Evolutionary conservation across 495 filamentous ascomycete species (phyloP), one percentile per base, ranked within the genome.

Genomic region (Penicillium manginii): DNA sequence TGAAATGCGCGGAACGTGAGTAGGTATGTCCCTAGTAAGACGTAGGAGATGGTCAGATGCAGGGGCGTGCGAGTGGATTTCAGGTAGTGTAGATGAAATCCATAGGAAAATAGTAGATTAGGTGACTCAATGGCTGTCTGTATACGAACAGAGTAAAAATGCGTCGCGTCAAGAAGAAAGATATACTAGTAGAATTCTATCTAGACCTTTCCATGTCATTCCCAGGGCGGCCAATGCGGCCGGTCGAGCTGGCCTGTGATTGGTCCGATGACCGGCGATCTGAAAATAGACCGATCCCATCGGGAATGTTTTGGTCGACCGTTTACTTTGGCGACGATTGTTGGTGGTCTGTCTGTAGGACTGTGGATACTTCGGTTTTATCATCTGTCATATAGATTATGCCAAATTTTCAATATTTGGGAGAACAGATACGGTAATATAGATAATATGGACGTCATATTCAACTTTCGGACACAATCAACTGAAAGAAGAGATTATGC

Each of bases 161-260:
- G 21, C 12, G 11, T 26, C 22, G 10, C 26, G 12, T 47, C 26
- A 29, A 29, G 3, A 29, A 6, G 26, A 29, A 26, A 43, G 14
- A 43, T 43, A 43, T 43, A 43, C 40, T 43, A n/a, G n/a, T n/a
- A n/a, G 40, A n/a, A 9, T 39, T 0, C 17, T 17, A 4, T 19
- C 40, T 43, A 43, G 40, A 43, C n/a, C 15, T 17, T 43, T 43
- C 40, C 40, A 17, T 26, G 45, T 47, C 45, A 47, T 23, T n/a
- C 19, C 21, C 21, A 47, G 45, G 45, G 45, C 45, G 45, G 18
- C 3, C 7, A n/a, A 11, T 10, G 15, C 15, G 2, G 17, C n/a
- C 42, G 8, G 17, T 45, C 18, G 1, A 26, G 11, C 21, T 45
- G n/a, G n/a, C 19, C 10, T 12, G 4, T 47, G 21, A 47, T 47